Percentiles rank a stretch among this genome's conserved stretches.
Conservation (phyloP, 352 stramenopile species). For the Halophytophthora batemanensis region DNA sequence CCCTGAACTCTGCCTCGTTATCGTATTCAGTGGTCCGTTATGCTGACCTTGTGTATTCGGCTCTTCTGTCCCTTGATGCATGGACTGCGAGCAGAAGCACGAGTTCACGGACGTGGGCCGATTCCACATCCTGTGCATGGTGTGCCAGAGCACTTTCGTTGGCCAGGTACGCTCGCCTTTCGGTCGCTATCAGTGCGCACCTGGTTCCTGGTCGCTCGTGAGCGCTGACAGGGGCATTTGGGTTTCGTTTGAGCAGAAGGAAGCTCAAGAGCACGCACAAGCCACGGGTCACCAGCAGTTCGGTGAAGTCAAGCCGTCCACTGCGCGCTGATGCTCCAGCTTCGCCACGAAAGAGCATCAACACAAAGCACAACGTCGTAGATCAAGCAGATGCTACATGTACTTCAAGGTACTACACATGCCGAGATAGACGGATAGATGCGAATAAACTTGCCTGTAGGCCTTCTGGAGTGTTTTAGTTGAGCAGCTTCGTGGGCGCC, state of each 20-base stretch:
- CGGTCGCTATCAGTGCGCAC: neutral
- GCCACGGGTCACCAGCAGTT: conserved; percentile 71
- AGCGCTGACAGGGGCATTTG: conserved; percentile 7
- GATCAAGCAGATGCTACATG: no score
- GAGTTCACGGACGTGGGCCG: conserved; percentile 73
- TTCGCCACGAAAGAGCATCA: no score
- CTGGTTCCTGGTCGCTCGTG: neutral
- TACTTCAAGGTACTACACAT: no score
- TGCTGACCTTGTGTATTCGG: neutral
- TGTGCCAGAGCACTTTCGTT: conserved; percentile 59
- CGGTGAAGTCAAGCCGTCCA: conserved; percentile 49
- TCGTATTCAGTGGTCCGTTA: neutral
- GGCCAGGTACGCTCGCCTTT: conserved; percentile 38
- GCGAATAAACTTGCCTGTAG: no score
- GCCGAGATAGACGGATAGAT: no score
- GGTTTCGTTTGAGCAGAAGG: conserved; percentile 23
- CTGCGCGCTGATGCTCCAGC: conserved; percentile 10
- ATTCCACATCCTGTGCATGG: conserved; percentile 75
- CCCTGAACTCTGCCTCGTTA: no score
- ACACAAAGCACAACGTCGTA: no score
- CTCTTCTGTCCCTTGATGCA: neutral
- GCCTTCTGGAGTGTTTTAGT: no score
- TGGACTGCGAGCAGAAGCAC: conserved; percentile 44
- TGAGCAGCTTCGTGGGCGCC: no score
- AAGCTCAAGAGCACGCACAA: conserved; percentile 61